A percentile compares a stretch with the other conserved stretches of the same genome.
Conservation (phyloP, 306 rosid species). For the Abrus precatorius region DNA sequence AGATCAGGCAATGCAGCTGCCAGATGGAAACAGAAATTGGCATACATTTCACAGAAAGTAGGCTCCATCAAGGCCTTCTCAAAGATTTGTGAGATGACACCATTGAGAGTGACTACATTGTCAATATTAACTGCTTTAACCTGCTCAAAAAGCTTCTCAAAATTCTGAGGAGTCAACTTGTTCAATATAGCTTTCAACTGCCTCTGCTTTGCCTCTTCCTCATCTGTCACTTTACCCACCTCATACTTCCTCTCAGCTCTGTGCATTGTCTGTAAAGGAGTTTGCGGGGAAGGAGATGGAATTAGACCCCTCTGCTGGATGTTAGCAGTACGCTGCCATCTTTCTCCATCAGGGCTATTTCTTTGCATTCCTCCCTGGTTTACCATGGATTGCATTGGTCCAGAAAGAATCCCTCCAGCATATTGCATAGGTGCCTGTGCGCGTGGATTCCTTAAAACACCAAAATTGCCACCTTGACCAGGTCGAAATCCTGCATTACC, state of each 20-base stretch:
- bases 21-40: conserved; percentile 82
- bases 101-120: conserved; percentile 71
- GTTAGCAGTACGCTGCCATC: conserved; percentile 81
- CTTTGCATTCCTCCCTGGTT: conserved; percentile 78
- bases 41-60: conserved; percentile 99
- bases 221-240: conserved; percentile 85
- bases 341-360: conserved; percentile 79
- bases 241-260: conserved; percentile 94
- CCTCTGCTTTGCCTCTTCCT: conserved; percentile 87
- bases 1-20: conserved; percentile 83
- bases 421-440: conserved; percentile 58
- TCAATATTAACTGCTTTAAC: conserved; percentile 93
- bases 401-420: conserved; percentile 79
- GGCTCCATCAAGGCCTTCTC: conserved; percentile 98
- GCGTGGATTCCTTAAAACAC: conserved; percentile 80
- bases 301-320: conserved; percentile 81
- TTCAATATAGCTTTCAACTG: conserved; percentile 88
- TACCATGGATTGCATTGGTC: conserved; percentile 77
- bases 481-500: conserved; percentile 66
- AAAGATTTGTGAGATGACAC: conserved; percentile 96
- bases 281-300: conserved; percentile 76
- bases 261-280: conserved; percentile 82
- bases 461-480: conserved; percentile 74
- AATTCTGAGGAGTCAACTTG: conserved; percentile 96
- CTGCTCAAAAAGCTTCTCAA: conserved; percentile 90